Percentiles rank a stretch among this genome's conserved stretches.
These are phyloP conservation scores for Tolypocladium ovalisporum DNA, from an alignment of 2,329 filamentous ascomycete species.

Conservation along the genomic window DNA sequence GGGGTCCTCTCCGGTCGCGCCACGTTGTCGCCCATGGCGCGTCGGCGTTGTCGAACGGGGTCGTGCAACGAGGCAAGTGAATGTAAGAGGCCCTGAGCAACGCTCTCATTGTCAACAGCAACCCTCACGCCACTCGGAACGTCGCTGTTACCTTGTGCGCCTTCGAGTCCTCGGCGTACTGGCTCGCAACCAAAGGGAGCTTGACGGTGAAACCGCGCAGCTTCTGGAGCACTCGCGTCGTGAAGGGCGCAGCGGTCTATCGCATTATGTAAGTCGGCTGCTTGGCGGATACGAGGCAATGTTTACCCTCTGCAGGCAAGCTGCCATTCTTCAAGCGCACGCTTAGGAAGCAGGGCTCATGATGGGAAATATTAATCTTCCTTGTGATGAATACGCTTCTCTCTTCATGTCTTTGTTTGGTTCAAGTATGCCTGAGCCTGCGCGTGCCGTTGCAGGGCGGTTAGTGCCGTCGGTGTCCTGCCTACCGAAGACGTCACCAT, in stretches of 20 bases:
- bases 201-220: background rate
- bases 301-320: background rate
- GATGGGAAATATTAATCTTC: background rate
- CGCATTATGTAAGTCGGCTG: background rate
- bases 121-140: background rate
- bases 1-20: constrained; percentile 3
- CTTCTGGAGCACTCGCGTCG: background rate
- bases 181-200: background rate
- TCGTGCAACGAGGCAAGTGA: background rate
- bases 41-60: background rate
- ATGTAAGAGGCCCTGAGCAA: background rate
- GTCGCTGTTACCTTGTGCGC: background rate
- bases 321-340: background rate
- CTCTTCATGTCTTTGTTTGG: background rate
- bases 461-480: background rate
- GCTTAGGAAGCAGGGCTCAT: background rate
- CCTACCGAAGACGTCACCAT: background rate
- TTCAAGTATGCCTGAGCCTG: background rate
- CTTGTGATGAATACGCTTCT: background rate
- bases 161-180: background rate
- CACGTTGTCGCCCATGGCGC: constrained; percentile 28
- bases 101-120: background rate
- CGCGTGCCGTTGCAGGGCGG: no score
- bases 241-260: background rate
- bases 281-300: background rate